A percentile compares a stretch with the other conserved stretches of the same genome.
Evolutionary conservation across 2,329 filamentous ascomycete genomes (phyloP).

Genomic region (Thielaviopsis populi): DNA sequence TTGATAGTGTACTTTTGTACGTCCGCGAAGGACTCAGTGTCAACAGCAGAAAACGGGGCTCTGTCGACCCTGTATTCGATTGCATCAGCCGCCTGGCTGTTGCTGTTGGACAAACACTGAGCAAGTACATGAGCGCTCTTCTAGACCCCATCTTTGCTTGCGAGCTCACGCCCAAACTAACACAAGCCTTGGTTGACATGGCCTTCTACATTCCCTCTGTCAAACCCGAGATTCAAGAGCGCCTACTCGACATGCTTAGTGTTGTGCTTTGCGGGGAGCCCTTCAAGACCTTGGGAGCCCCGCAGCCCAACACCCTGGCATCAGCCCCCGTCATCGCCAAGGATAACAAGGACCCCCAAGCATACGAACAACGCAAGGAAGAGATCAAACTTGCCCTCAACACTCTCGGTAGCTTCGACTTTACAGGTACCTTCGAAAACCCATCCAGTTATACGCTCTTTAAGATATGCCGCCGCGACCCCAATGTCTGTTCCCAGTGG

Average conservation of each 20-base stretch:
- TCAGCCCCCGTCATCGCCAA: slow-evolving; percentile 72
- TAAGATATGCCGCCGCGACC: slow-evolving; percentile 16
- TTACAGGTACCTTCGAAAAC: slow-evolving; percentile 32
- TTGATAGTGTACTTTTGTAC: slow-evolving; percentile 86
- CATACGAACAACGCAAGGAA: slow-evolving; percentile 64
- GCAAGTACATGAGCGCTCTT: slow-evolving; percentile 94
- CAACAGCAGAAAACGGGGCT: slow-evolving; percentile 52
- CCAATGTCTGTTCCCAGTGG: slow-evolving; percentile 5
- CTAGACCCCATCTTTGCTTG: slow-evolving; percentile 95
- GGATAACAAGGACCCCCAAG: slow-evolving; percentile 69
- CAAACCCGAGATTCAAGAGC: slow-evolving; percentile 82
- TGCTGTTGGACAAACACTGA: slow-evolving; percentile 88
- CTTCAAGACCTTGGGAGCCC: slow-evolving; percentile 83
- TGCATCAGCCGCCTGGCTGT: slow-evolving; percentile 94
- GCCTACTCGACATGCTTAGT: slow-evolving; percentile 86
- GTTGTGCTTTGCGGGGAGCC: slow-evolving; percentile 83
- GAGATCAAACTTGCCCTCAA: slow-evolving; percentile 89
- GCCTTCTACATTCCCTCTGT: slow-evolving; percentile 96
- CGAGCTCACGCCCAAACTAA: slow-evolving; percentile 82
- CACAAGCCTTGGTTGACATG: slow-evolving; percentile 94
- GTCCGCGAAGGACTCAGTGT: slow-evolving; percentile 80
- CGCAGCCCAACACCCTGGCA: slow-evolving; percentile 63
- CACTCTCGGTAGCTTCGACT: slow-evolving; percentile 96
- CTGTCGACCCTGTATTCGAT: slow-evolving; percentile 75
- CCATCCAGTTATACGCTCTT: background rate